These are phyloP conservation scores for Acanthamoeba healyi DNA, from an alignment of 208 protist genomes.

Conservation along the genomic window DNA sequence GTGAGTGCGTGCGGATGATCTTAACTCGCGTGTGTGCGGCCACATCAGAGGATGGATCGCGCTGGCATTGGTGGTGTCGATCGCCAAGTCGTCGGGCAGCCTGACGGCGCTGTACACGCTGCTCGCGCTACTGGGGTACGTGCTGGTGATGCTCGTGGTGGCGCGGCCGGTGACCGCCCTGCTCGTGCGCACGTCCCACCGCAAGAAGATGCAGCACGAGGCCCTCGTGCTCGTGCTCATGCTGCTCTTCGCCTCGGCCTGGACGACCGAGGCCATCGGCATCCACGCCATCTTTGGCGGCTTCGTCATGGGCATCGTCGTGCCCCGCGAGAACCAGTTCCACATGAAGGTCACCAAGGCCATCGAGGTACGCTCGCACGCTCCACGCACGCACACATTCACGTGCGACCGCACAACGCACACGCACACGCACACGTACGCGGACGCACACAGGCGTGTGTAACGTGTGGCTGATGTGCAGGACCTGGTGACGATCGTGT, in stretches of 20 bases:
- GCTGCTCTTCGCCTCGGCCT: conserved; percentile 74
- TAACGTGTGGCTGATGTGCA: neutral
- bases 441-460: neutral
- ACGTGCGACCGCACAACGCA: too few relatives aligned
- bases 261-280: conserved; percentile 81
- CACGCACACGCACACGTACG: neutral
- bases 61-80: conserved; percentile 83
- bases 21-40: neutral
- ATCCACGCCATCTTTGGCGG: conserved; percentile 87
- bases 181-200: conserved; percentile 34
- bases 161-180: conserved; percentile 66
- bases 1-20: neutral
- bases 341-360: conserved; percentile 77
- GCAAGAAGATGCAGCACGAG: conserved; percentile 58
- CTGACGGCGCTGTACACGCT: conserved; percentile 84
- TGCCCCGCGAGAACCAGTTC: conserved; percentile 78
- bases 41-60: conserved; percentile 81
- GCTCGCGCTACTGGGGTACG: conserved; percentile 76
- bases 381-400: too few relatives aligned
- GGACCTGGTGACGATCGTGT: conserved; percentile 80
- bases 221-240: conserved; percentile 25
- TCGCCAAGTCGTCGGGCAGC: conserved; percentile 65
- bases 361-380: conserved; percentile 76
- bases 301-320: conserved; percentile 82
- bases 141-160: conserved; percentile 80